A percentile compares a stretch with the other conserved stretches of the same genome.
These are phyloP conservation scores for Yarrowia divulgata DNA, from an alignment of 805 yeast species.

Conservation along the genomic window DNA sequence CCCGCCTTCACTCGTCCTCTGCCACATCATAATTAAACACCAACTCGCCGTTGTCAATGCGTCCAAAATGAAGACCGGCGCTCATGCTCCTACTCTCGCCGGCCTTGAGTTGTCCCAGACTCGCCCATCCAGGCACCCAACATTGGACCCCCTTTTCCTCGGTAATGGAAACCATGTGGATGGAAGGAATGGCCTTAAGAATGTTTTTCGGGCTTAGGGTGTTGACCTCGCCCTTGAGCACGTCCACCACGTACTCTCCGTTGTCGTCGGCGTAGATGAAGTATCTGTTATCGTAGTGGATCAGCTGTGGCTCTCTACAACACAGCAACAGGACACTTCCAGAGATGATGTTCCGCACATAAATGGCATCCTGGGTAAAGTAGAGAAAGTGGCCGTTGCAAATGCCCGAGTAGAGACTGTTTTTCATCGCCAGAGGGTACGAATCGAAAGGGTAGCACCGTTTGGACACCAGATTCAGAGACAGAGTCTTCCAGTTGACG, in stretches of 20 bases:
- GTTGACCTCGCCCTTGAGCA: neutral
- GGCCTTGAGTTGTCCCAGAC: conserved; percentile 13
- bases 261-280: neutral
- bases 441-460: conserved; percentile 1
- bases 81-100: conserved; percentile 8
- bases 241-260: conserved; percentile 5
- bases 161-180: conserved; percentile 4
- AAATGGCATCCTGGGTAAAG: neutral
- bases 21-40: neutral
- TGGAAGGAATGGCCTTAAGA: conserved; percentile 9
- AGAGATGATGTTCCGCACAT: neutral
- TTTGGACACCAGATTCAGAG: conserved; percentile 1
- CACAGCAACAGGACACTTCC: neutral
- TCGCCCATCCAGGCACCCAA: conserved; percentile 25
- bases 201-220: neutral
- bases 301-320: neutral
- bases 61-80: neutral
- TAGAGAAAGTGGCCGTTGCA: conserved; percentile 17
- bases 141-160: conserved; percentile 8
- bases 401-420: neutral
- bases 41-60: neutral
- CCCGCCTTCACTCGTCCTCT: neutral
- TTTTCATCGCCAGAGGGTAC: conserved; percentile 9
- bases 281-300: conserved; percentile 19
- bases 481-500: conserved; percentile 14